phyloP scores from a whole-genome alignment of 148 eudicot genomes.

The Cornus kousa region DNA sequence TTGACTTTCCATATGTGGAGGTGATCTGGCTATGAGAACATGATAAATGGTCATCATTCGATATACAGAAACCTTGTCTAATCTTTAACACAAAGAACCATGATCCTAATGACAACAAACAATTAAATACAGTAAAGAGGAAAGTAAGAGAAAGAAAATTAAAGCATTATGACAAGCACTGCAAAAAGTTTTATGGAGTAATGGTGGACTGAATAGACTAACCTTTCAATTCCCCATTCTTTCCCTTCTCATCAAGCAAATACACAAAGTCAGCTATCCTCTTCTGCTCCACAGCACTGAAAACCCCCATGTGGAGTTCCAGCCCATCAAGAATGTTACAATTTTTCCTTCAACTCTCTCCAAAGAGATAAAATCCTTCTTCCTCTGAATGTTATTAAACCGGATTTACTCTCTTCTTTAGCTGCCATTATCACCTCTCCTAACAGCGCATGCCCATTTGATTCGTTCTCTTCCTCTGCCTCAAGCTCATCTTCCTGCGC shows the following conservation, averaged over 20 bases:
- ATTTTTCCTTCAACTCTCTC: slow-evolving; percentile 72
- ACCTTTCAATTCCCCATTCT: slow-evolving; percentile 79
- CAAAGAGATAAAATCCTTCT: slow-evolving; percentile 70
- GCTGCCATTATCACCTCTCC: slow-evolving; percentile 27
- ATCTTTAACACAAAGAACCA: not conserved
- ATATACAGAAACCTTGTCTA: not conserved
- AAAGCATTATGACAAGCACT: not conserved
- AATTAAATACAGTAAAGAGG: not conserved
- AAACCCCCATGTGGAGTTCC: slow-evolving; percentile 84
- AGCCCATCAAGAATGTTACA: slow-evolving; percentile 80
- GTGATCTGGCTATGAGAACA: not conserved
- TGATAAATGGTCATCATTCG: not conserved
- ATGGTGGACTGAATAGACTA: not conserved
- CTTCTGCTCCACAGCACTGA: slow-evolving; percentile 88
- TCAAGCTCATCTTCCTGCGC: slow-evolving; percentile 83
- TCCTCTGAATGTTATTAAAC: slow-evolving; percentile 58
- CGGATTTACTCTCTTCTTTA: slow-evolving; percentile 64
- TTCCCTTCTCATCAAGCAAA: slow-evolving; percentile 64
- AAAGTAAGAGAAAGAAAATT: too few relatives aligned
- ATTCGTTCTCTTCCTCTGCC: slow-evolving; percentile 57
- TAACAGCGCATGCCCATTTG: slow-evolving; percentile 20
- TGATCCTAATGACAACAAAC: not conserved
- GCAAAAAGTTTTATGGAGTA: not conserved
- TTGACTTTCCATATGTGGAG: not conserved
- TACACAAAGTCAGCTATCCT: slow-evolving; percentile 70